Conservation (phyloP, 2,329 filamentous ascomycete species). For the Trichophyton equinum region DNA sequence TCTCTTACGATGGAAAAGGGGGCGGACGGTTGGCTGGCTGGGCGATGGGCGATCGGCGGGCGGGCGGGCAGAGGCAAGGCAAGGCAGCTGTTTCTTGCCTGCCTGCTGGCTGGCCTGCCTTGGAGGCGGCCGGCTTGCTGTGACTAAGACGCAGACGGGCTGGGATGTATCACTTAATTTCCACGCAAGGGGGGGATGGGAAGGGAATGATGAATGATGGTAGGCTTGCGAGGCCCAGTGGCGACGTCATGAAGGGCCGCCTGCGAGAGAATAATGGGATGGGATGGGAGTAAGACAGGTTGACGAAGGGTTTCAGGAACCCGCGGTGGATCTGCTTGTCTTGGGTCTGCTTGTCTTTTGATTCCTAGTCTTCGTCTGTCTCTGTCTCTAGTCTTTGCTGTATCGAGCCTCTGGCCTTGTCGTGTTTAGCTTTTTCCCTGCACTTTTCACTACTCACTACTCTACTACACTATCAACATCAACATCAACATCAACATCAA, state of each 20-base stretch:
- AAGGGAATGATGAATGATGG: not conserved
- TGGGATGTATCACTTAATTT: constrained; percentile 3
- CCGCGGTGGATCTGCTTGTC: not conserved
- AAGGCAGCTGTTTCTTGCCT: no score
- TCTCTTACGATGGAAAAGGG: no score
- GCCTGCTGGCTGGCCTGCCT: no score
- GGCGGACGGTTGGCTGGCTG: not conserved
- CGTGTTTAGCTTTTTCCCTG: not conserved
- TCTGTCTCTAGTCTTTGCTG: not conserved
- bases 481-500: not conserved
- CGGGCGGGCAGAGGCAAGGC: not conserved
- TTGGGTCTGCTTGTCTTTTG: not conserved
- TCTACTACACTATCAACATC: no score
- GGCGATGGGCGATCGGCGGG: not conserved
- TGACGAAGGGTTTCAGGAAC: not conserved
- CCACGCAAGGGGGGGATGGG: not conserved
- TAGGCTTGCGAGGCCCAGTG: not conserved
- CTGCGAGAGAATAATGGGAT: no score
- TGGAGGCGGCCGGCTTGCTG: no score
- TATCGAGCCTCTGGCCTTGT: not conserved
- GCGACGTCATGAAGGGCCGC: not conserved
- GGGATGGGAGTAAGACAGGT: not conserved
- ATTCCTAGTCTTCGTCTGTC: not conserved
- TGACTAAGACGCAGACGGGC: not conserved
- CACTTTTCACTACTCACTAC: not conserved